Evolutionary conservation across 2,329 filamentous ascomycete genomes (phyloP).

Genomic region (Aspergillus quadricinctus): DNA sequence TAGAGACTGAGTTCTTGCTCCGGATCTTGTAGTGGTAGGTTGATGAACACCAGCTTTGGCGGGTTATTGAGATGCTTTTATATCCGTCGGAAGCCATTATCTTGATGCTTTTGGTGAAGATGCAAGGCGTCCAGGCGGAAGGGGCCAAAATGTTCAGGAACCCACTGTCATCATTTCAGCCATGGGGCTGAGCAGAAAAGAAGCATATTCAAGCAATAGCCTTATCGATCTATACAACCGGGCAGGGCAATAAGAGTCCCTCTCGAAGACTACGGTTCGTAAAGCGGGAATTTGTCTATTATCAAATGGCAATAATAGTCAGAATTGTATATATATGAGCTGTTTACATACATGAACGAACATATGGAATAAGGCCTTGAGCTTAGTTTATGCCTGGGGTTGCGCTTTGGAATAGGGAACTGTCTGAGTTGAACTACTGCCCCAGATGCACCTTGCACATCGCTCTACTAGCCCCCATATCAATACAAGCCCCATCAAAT

Average conservation of each 20-base stretch:
- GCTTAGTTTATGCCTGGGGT: too few species aligned
- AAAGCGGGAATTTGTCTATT: too few species aligned
- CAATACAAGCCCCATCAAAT: too few species aligned
- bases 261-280: background rate
- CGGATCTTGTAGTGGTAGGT: background rate
- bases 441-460: too few species aligned
- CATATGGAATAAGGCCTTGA: too few species aligned
- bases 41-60: background rate
- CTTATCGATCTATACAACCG: background rate
- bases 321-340: too few species aligned
- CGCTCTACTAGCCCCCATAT: too few species aligned
- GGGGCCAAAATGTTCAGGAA: background rate
- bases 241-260: background rate
- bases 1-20: background rate
- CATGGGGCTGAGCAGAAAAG: background rate
- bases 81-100: background rate
- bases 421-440: too few species aligned
- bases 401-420: too few species aligned
- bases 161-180: background rate
- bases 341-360: too few species aligned
- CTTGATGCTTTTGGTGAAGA: background rate
- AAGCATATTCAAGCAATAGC: background rate
- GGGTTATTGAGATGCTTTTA: background rate
- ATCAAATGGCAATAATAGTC: too few species aligned
- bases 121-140: background rate